These are phyloP conservation scores for Suillus placidus DNA, from an alignment of 768 basidiomycete species.

Conservation along the genomic window DNA sequence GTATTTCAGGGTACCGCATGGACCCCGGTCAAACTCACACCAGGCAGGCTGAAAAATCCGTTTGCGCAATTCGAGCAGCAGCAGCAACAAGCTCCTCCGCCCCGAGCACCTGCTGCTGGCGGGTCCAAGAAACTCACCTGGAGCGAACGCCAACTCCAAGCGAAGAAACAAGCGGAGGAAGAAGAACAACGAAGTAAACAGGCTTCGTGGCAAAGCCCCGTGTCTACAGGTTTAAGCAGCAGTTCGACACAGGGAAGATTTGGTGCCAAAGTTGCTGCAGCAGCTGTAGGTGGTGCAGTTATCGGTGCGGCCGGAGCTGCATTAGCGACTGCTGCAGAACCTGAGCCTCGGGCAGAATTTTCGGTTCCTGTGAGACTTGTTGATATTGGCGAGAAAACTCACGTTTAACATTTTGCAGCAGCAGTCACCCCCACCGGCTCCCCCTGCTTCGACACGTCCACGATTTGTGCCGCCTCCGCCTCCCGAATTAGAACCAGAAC, in stretches of 20 bases:
- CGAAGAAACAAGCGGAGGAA: slow-evolving; percentile 83
- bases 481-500: slow-evolving; percentile 24
- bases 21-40: slow-evolving; percentile 84
- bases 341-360: slow-evolving; percentile 34
- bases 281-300: slow-evolving; percentile 38
- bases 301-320: slow-evolving; percentile 33
- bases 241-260: slow-evolving; percentile 46
- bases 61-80: slow-evolving; percentile 65
- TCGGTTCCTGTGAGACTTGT: slow-evolving; percentile 29
- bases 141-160: slow-evolving; percentile 90
- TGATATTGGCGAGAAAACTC: not conserved
- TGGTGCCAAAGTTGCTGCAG: slow-evolving; percentile 28
- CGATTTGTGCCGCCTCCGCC: slow-evolving; percentile 21
- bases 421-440: slow-evolving; percentile 34
- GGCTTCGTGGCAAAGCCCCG: slow-evolving; percentile 49
- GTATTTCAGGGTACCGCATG: slow-evolving; percentile 71
- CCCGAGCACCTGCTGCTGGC: slow-evolving; percentile 21
- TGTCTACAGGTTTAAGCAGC: slow-evolving; percentile 35
- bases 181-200: slow-evolving; percentile 68
- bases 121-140: slow-evolving; percentile 85
- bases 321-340: slow-evolving; percentile 24
- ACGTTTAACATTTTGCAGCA: slow-evolving; percentile 13
- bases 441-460: slow-evolving; percentile 24
- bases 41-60: slow-evolving; percentile 86
- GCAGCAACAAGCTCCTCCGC: slow-evolving; percentile 36